phyloP scores from a whole-genome alignment of 768 basidiomycete genomes.

The Mycena pura region DNA sequence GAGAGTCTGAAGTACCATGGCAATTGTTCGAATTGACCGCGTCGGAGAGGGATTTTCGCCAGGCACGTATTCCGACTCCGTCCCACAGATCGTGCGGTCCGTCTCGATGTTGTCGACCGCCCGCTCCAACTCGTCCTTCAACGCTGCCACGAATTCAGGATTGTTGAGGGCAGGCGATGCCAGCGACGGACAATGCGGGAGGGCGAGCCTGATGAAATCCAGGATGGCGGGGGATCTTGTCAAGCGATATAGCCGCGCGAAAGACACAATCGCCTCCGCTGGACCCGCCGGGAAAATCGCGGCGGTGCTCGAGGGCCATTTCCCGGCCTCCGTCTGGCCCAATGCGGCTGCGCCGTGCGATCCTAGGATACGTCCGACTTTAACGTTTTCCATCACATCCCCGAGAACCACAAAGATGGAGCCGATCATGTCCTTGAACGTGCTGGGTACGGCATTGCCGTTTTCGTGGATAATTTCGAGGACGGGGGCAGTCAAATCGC shows the following conservation, averaged over 20 bases:
- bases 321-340: not conserved
- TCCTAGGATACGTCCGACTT: constrained; percentile 4
- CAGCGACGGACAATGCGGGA: constrained; percentile 10
- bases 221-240: not conserved
- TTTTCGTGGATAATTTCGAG: not conserved
- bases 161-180: not conserved
- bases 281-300: constrained; percentile 10
- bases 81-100: not conserved
- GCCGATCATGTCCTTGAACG: not conserved
- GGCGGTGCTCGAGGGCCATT: constrained; percentile 7
- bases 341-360: not conserved
- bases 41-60: not conserved
- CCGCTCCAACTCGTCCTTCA: not conserved
- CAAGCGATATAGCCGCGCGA: not conserved
- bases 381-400: not conserved
- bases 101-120: not conserved
- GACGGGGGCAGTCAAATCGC: not conserved
- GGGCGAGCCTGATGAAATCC: not conserved
- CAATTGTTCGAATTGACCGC: not conserved
- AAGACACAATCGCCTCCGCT: not conserved
- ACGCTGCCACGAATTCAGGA: not conserved
- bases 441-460: not conserved
- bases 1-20: not conserved
- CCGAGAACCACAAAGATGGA: not conserved
- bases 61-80: not conserved